Percentiles rank a stretch among this genome's conserved stretches.
These are phyloP conservation scores for Tolypocladium tropicale DNA, from an alignment of 2,329 filamentous ascomycete species.

Conservation along the genomic window DNA sequence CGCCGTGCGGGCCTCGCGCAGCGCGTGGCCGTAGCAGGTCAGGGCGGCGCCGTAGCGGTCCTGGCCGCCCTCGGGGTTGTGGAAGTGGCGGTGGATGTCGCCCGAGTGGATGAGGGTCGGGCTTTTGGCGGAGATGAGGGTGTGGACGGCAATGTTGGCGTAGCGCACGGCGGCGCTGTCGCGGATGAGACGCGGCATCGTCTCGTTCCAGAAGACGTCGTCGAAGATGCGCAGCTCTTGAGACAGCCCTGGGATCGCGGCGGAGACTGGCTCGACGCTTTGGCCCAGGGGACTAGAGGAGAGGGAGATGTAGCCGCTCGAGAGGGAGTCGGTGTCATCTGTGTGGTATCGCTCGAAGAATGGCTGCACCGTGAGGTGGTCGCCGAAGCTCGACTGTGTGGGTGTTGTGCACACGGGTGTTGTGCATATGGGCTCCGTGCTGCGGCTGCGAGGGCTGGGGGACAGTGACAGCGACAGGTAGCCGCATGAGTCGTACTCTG, in stretches of 20 bases:
- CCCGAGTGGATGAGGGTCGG: slow-evolving; percentile 4
- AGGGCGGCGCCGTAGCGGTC: slow-evolving; percentile 21
- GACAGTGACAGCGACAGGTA: not conserved
- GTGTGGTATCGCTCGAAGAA: not conserved
- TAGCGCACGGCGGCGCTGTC: slow-evolving; percentile 22
- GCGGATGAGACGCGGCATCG: slow-evolving; percentile 22
- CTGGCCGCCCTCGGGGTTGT: not conserved
- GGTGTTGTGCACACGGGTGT: not conserved
- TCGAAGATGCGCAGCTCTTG: slow-evolving; percentile 13
- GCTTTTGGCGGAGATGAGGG: slow-evolving; percentile 17
- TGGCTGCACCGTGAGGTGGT: not conserved
- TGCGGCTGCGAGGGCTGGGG: not conserved
- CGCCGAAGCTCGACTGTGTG: not conserved
- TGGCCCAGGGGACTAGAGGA: not conserved
- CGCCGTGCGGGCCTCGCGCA: slow-evolving; percentile 15
- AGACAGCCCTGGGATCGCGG: not conserved
- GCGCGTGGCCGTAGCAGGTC: slow-evolving; percentile 20
- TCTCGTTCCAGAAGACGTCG: slow-evolving; percentile 22
- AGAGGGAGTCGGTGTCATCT: not conserved
- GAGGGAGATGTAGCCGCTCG: not conserved
- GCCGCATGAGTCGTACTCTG: not conserved
- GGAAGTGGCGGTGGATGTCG: not conserved
- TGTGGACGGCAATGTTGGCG: slow-evolving; percentile 26
- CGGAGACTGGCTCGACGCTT: not conserved
- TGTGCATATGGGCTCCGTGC: not conserved